Base-by-base conservation (phyloP, 108 stramenopile genomes). In the Skeletonema marinoi region DNA sequence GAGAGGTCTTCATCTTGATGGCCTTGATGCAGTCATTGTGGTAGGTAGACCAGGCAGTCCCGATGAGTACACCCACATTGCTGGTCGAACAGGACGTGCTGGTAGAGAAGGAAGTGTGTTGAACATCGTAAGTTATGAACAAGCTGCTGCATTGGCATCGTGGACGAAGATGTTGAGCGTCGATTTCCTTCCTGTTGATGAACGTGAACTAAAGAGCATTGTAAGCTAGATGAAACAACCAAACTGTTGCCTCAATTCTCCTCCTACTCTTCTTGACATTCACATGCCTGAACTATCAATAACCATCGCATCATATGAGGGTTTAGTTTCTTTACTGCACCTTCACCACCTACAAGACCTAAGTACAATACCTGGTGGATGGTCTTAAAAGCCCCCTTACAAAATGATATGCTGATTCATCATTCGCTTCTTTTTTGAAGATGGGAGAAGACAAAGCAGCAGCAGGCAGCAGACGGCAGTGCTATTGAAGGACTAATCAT, bases 31-130 rank as follows among this genome's bases (percentile, higher is more conserved):
- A 0, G 97, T 98, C 14, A 72, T 98, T 31, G 82, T 95, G 41
- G 86, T 97, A 32, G 92, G 96, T 31, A 82, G 86, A 69, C 91
- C 98, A 4, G 73, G 75, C n/a, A 86, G 93, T 39, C 92, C 95
- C 0, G 97, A 98, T 77, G 96, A 97, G 73, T 98, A 98, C 84
- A 91, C 90, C 1, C 98, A 98, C 75, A 94, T 98, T 78, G 97
- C 98, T 19, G 98, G 98, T 3, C 78, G 98, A 32, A 96, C 96
- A 19, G 98, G 98, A 64, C 85, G 98, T 56, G 93, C 92, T 19
- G 96, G 96, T 25, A 68, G 75, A 65, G 35, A 61, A 10, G 96
- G 96, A 1, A 89, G 78, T 19, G 96, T 96, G 19, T 71, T 95
- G 35, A 91, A 80, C 76, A 82, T 96, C 17, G 71, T 96, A n/a